These are phyloP conservation scores for Nannizziopsis barbatae DNA, from an alignment of 2,329 filamentous ascomycete species.

Conservation along the genomic window DNA sequence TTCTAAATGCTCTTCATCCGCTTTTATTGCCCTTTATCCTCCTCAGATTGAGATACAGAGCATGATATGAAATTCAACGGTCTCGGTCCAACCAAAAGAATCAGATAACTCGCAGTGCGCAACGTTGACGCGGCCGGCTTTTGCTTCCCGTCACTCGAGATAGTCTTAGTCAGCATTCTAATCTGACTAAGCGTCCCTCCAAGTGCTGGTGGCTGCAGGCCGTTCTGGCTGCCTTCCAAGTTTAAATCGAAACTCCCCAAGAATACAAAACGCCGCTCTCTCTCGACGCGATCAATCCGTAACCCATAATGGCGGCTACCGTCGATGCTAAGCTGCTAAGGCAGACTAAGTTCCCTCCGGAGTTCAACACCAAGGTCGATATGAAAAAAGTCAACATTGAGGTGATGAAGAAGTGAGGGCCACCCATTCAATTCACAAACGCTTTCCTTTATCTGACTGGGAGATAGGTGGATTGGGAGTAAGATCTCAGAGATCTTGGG, in stretches of 20 bases:
- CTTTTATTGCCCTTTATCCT: too few relatives aligned
- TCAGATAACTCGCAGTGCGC: too few relatives aligned
- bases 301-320: constrained; percentile 57
- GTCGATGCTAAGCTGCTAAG: constrained; percentile 83
- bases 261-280: neutral
- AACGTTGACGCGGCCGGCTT: too few relatives aligned
- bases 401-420: constrained; percentile 85
- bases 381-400: constrained; percentile 95
- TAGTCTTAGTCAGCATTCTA: too few relatives aligned
- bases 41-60: too few relatives aligned
- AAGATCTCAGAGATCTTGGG: constrained; percentile 78
- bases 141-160: too few relatives aligned
- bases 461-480: constrained; percentile 74
- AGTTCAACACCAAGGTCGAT: constrained; percentile 93
- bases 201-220: too few relatives aligned
- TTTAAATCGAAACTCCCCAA: neutral
- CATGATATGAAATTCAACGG: too few relatives aligned
- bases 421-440: neutral
- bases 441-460: neutral
- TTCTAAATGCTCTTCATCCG: too few relatives aligned
- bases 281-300: neutral
- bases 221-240: neutral
- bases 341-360: constrained; percentile 83
- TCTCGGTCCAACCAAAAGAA: too few relatives aligned
- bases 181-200: too few relatives aligned